Evolutionary conservation across 306 rosid species (phyloP).

Genomic region (Geum urbanum): DNA sequence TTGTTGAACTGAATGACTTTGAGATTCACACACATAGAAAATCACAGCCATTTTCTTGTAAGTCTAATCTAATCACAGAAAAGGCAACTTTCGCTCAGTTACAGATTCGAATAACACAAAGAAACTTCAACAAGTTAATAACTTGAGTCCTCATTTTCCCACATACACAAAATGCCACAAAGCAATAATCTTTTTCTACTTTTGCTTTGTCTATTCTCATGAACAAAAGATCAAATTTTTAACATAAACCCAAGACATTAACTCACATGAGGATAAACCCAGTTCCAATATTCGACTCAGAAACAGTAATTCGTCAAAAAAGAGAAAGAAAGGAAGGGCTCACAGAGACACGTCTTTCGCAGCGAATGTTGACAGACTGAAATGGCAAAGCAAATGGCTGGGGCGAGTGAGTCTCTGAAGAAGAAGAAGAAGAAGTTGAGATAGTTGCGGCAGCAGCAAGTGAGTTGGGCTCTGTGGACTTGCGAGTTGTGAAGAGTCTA

Average conservation of each 20-base stretch:
- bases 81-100: neutral
- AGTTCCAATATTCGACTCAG: neutral
- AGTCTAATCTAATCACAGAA: neutral
- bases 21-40: neutral
- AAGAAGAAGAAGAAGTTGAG: conserved; percentile 32
- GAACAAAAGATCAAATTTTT: neutral
- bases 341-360: conserved; percentile 61
- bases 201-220: neutral
- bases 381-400: conserved; percentile 39
- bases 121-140: neutral
- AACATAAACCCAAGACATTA: neutral
- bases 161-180: neutral
- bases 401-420: neutral
- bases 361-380: conserved; percentile 57
- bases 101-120: too few species aligned
- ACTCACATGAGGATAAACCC: neutral
- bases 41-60: neutral
- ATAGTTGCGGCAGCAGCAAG: conserved; percentile 19
- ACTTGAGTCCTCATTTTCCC: neutral
- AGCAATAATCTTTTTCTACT: neutral
- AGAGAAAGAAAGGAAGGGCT: conserved; percentile 4
- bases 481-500: conserved; percentile 28
- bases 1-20: neutral
- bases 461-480: conserved; percentile 15
- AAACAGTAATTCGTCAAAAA: neutral